Conservation (phyloP, 768 basidiomycete species). For the Chalciporus piperatus region DNA sequence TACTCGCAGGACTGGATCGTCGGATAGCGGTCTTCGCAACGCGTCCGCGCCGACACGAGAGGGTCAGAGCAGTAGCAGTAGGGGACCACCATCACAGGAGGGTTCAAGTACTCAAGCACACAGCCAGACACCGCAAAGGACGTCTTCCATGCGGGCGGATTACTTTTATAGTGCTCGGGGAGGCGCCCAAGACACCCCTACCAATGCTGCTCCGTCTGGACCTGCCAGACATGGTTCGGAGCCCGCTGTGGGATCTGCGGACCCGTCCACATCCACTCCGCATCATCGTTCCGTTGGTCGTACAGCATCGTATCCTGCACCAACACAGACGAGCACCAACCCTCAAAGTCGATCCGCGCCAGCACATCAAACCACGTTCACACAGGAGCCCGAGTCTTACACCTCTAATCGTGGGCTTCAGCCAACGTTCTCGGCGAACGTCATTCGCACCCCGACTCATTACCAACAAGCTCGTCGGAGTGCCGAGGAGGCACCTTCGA, state of each 20-base stretch:
- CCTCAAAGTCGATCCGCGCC: slow-evolving; percentile 12
- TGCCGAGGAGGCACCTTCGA: slow-evolving; percentile 20
- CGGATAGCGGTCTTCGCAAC: slow-evolving; percentile 10
- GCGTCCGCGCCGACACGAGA: slow-evolving; percentile 24
- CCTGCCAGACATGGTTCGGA: slow-evolving; percentile 27
- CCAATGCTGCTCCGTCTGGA: slow-evolving; percentile 3
- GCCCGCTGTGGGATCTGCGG: slow-evolving; percentile 3
- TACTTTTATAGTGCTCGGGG: slow-evolving; percentile 16
- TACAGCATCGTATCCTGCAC: slow-evolving; percentile 28
- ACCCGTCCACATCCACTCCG: slow-evolving; percentile 9
- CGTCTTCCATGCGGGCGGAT: slow-evolving; percentile 9
- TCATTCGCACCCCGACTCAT: slow-evolving; percentile 67
- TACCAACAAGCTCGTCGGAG: slow-evolving; percentile 38
- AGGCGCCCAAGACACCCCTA: slow-evolving; percentile 13
- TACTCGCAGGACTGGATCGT: slow-evolving; percentile 21
- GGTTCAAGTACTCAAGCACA: slow-evolving; percentile 11
- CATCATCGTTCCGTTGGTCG: slow-evolving; percentile 15
- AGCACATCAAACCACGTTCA: slow-evolving; percentile 12
- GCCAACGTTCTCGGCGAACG: slow-evolving; percentile 65
- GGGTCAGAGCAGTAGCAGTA: slow-evolving; percentile 14
- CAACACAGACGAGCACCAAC: slow-evolving; percentile 19
- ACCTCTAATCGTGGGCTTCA: slow-evolving; percentile 52
- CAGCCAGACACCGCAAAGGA: slow-evolving; percentile 24
- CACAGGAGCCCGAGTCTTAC: slow-evolving; percentile 42
- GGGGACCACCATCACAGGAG: slow-evolving; percentile 12